These are phyloP conservation scores for Agrocybe pediades DNA, from an alignment of 768 basidiomycete species.

Conservation along the genomic window DNA sequence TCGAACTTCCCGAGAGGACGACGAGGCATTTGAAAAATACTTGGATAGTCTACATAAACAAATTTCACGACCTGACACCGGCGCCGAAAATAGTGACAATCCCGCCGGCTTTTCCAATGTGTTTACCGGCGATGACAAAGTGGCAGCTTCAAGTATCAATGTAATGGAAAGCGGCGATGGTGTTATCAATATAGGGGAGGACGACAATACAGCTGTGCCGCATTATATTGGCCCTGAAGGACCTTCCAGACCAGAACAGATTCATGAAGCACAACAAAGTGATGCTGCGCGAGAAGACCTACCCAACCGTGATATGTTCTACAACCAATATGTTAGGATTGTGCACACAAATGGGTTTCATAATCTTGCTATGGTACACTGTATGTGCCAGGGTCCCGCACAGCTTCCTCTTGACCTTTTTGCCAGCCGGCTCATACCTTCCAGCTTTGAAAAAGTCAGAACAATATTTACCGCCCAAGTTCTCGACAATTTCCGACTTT, in stretches of 20 bases:
- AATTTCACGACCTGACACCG: too few species aligned
- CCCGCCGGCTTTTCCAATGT: not conserved
- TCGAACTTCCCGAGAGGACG: not conserved
- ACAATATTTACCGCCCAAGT: not conserved
- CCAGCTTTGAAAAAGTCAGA: not conserved
- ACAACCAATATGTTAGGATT: conserved; percentile 4
- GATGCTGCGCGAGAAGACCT: too few species aligned
- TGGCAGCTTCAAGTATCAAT: too few species aligned
- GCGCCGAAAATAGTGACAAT: too few species aligned
- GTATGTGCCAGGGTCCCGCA: not conserved
- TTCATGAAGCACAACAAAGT: too few species aligned
- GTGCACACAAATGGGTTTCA: conserved; percentile 6
- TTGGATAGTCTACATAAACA: not conserved
- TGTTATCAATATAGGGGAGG: too few species aligned
- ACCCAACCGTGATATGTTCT: not conserved
- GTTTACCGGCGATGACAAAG: too few species aligned
- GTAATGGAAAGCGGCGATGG: too few species aligned
- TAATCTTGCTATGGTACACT: not conserved
- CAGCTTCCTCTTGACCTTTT: not conserved
- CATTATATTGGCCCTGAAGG: too few species aligned
- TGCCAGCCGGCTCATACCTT: not conserved
- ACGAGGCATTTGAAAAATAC: not conserved
- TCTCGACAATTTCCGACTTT: not conserved
- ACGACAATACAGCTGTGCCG: too few species aligned
- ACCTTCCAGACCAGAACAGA: too few species aligned